Conservation (phyloP, 345 rosid genomes). For the Trapa incisa region DNA sequence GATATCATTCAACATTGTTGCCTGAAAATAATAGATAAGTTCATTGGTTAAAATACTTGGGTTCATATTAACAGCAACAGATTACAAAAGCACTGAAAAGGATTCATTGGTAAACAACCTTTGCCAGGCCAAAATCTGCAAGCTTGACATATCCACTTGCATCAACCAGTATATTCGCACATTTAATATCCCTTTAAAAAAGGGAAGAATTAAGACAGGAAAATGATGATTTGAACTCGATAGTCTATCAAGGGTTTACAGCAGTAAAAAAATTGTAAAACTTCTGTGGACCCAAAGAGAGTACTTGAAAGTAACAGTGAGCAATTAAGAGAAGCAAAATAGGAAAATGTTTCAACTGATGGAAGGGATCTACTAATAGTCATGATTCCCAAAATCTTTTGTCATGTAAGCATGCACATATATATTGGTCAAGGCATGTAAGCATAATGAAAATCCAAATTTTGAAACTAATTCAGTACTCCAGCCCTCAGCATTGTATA, state of each 20-base stretch:
- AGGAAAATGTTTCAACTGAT: neutral
- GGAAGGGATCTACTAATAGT: neutral
- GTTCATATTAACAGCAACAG: neutral
- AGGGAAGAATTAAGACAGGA: too few species aligned
- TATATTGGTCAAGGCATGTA: too few species aligned
- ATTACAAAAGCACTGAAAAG: neutral
- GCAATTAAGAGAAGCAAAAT: neutral
- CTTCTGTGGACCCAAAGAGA: neutral
- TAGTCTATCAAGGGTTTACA: neutral
- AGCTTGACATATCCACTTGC: conserved; percentile 72
- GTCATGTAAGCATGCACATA: too few species aligned
- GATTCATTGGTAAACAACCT: conserved; percentile 22
- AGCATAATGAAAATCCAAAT: too few species aligned
- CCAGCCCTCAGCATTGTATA: neutral
- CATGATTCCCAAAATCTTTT: neutral
- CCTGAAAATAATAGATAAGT: conserved; percentile 28
- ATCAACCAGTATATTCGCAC: conserved; percentile 82
- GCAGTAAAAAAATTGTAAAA: neutral
- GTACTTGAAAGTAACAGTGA: neutral
- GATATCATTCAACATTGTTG: conserved; percentile 62
- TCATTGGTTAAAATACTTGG: neutral
- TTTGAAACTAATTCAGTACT: too few species aligned
- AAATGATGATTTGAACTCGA: too few species aligned
- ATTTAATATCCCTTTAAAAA: conserved; percentile 65
- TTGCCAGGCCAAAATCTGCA: conserved; percentile 95